Base-by-base conservation (phyloP, 2,329 filamentous ascomycete species). In the Hortaea sp. region DNA sequence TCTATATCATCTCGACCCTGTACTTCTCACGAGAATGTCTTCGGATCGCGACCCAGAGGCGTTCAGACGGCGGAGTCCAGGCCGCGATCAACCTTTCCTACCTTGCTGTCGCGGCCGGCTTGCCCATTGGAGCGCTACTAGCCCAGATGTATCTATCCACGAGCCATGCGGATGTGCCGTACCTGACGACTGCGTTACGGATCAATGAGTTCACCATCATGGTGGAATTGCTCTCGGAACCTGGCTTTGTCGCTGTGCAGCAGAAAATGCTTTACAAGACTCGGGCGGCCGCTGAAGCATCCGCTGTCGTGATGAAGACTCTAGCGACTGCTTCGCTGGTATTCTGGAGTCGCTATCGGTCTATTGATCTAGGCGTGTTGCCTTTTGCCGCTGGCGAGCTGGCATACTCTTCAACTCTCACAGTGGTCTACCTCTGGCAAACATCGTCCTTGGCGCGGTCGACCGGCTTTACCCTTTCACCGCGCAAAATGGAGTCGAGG, bases 11-110 rank as follows among this genome's bases (percentile, higher is more conserved):
- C 39, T 88, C 88, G 0, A 82, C 94, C n/a, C 75, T 98, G 0
- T 95, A 94, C 66, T 97, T 98, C 60, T 85, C 92, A 0, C 78
- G 92, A 35, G 92, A 98, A 67, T 90, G 85, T 58, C 70, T 97
- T 42, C 83, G 92, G 11, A 84, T 95, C n/a, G 88, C 90, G 28
- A 79, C 95, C 32, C 90, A 97, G 67, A 77, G 92, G 43, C 85
- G 59, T 32, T 64, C 69, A 6, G 64, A 70, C 52, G 65, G 65
- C 29, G 60, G 60, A 42, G 64, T 77, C 7, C 90, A 97, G 65
- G 80, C 85, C 2, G 82, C 90, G 39, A 78, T 97, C 66, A 98
- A 98, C 60, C 73, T 95, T 35, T 85, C 88, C 1, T 94, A 94
- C 63, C 68, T 97, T 20, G 79, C 88, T 20, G 72, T 94, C 10